Conservation (phyloP, 345 rosid species). For the Aurinia saxatilis region DNA sequence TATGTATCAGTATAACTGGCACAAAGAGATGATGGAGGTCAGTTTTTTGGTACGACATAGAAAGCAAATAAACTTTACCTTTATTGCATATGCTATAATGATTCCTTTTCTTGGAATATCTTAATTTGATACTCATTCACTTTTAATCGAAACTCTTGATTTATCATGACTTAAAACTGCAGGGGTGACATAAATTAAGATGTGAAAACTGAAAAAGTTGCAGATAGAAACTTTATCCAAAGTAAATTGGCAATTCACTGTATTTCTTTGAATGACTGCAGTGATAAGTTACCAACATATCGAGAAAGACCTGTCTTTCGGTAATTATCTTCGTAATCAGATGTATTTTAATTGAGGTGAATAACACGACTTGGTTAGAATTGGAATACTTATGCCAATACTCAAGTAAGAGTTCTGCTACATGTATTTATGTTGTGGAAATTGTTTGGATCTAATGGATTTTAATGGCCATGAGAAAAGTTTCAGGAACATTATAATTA, state of each 20-base stretch:
- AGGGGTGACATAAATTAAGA: neutral
- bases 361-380: neutral
- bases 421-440: neutral
- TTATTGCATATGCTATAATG: neutral
- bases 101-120: conserved; percentile 7
- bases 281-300: conserved; percentile 6
- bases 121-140: conserved; percentile 7
- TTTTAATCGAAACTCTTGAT: neutral
- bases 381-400: neutral
- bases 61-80: conserved; percentile 11
- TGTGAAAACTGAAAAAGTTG: neutral
- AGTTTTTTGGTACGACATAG: neutral
- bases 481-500: conserved; percentile 1
- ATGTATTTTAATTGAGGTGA: neutral
- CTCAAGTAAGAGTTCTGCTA: neutral
- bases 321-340: neutral
- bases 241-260: neutral
- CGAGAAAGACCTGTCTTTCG: neutral
- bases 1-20: neutral
- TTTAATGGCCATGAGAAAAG: neutral
- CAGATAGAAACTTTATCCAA: neutral
- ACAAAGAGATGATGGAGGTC: neutral
- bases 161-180: neutral
- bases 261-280: neutral
- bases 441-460: neutral